Conservation (phyloP, 768 basidiomycete genomes). For the Pisolithus marmoratus region DNA sequence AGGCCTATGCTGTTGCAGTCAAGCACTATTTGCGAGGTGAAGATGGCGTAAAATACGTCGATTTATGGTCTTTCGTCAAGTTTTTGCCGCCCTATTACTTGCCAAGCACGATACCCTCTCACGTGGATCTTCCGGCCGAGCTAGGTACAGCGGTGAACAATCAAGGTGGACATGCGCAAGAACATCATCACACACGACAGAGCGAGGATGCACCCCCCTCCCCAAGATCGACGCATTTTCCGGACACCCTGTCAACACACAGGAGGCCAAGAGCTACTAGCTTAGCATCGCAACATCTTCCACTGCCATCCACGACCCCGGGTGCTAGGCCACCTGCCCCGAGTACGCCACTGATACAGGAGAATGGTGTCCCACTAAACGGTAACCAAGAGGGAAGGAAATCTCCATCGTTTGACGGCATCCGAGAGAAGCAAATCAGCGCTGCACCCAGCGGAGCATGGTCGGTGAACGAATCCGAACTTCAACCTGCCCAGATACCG, state of each 20-base stretch:
- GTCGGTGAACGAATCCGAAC: slow-evolving; percentile 35
- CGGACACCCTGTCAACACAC: not conserved
- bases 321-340: slow-evolving; percentile 7
- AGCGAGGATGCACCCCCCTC: slow-evolving; percentile 3
- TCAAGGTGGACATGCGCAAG: not conserved
- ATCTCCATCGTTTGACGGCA: not conserved
- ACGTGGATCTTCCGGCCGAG: slow-evolving; percentile 20
- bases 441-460: slow-evolving; percentile 6
- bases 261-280: slow-evolving; percentile 6
- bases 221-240: slow-evolving; percentile 6
- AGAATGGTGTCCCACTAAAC: slow-evolving; percentile 1
- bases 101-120: slow-evolving; percentile 44
- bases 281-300: slow-evolving; percentile 18
- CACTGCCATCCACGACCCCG: slow-evolving; percentile 22
- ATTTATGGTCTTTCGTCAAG: slow-evolving; percentile 66
- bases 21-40: slow-evolving; percentile 67
- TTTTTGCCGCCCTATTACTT: slow-evolving; percentile 63
- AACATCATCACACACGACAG: not conserved
- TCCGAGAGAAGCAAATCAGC: not conserved
- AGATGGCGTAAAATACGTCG: slow-evolving; percentile 32
- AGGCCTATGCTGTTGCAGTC: slow-evolving; percentile 58
- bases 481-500: slow-evolving; percentile 51
- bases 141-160: not conserved
- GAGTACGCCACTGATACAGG: slow-evolving; percentile 8
- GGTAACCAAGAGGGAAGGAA: slow-evolving; percentile 1